phyloP scores from a whole-genome alignment of 2,329 filamentous ascomycete genomes.

The Nigrospora osmanthi region DNA sequence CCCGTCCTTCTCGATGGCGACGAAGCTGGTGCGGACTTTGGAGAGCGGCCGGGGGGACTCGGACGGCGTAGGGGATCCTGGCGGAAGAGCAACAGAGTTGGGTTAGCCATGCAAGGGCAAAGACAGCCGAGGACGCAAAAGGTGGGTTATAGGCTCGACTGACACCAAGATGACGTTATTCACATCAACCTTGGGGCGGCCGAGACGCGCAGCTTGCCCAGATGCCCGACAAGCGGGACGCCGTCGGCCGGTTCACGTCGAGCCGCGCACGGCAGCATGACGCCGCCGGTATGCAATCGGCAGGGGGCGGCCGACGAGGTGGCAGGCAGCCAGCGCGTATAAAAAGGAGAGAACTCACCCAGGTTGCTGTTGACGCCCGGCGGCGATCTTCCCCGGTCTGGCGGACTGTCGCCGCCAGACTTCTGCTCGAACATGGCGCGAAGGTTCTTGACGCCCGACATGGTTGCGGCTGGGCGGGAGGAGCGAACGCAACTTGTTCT shows the following conservation, averaged over 20 bases:
- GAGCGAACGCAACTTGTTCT: too few species aligned
- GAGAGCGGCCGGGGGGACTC: conserved; percentile 60
- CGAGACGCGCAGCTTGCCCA: too few species aligned
- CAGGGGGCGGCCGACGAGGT: too few species aligned
- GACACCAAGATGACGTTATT: background rate
- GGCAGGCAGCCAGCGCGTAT: background rate
- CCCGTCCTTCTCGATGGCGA: conserved; percentile 62
- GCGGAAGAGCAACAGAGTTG: conserved; percentile 21
- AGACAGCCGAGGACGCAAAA: background rate
- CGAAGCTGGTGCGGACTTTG: conserved; percentile 68
- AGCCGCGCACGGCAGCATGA: too few species aligned
- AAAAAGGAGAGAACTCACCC: conserved; percentile 27
- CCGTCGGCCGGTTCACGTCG: too few species aligned
- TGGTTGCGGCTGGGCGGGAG: conserved; percentile 22
- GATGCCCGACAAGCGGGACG: too few species aligned
- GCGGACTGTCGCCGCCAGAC: conserved; percentile 50
- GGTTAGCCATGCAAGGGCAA: conserved; percentile 15
- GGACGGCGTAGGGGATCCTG: conserved; percentile 22
- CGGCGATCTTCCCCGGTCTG: conserved; percentile 61
- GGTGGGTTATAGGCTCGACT: background rate
- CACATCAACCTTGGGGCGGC: too few species aligned
- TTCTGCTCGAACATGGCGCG: conserved; percentile 76
- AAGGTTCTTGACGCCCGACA: conserved; percentile 67
- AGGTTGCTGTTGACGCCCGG: background rate
- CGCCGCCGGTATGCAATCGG: too few species aligned